These are phyloP conservation scores for Cystobasidium onofrii DNA, from an alignment of 768 basidiomycete species.

Conservation along the genomic window DNA sequence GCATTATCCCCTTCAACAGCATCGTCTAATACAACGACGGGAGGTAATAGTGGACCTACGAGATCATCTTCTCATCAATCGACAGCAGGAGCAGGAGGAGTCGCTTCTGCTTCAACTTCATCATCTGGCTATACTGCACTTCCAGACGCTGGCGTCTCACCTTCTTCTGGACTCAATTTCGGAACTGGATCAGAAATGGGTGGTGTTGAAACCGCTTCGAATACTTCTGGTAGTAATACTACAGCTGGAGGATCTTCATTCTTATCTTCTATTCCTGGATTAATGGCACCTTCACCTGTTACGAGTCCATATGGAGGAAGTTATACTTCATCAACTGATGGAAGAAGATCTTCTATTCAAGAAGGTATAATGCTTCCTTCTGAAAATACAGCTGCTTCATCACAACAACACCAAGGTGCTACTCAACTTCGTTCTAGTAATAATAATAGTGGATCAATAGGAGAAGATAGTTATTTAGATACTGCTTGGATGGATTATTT, in stretches of 20 bases:
- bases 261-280: slow-evolving; percentile 2
- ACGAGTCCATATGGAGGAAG: not conserved
- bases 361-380: not conserved
- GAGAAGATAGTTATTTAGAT: slow-evolving; percentile 13
- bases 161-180: not conserved
- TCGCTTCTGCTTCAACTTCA: too few relatives aligned
- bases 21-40: too few relatives aligned
- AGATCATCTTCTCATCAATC: too few relatives aligned
- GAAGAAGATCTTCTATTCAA: not conserved
- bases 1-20: not conserved
- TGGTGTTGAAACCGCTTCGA: not conserved
- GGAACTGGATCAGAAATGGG: not conserved
- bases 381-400: not conserved
- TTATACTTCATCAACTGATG: not conserved
- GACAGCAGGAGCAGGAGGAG: too few relatives aligned
- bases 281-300: not conserved
- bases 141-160: not conserved
- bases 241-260: not conserved
- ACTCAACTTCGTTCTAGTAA: too few relatives aligned
- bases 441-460: too few relatives aligned
- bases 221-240: not conserved
- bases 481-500: slow-evolving; percentile 25
- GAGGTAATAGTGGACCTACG: too few relatives aligned
- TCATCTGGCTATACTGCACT: not conserved
- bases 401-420: not conserved